Base-by-base conservation (phyloP, 306 rosid species). In the Malus asiatica region DNA sequence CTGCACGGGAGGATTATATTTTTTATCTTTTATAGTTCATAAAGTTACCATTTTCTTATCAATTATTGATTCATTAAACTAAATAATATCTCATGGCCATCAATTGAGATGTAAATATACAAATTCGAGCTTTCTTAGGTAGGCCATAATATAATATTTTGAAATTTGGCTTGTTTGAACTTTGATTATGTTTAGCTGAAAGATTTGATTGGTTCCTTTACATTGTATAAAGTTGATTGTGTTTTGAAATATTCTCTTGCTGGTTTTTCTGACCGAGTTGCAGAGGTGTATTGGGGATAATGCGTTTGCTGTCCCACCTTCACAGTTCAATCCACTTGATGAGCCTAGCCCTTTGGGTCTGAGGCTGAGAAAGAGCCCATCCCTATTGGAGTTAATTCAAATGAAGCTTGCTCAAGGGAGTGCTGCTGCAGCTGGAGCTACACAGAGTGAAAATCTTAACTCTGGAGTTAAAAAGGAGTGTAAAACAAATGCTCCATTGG, bases 311-410 rank as follows among this genome's bases (percentile, higher is more conserved):
- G 38, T 78, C 15, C 77, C 85, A 52, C 77, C 92, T 64, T 68
- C 93, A 11, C 86, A 85, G 59, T 83, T 80, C 82, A 86, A 87
- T 72, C 94, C 94, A 30, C 97, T 93, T 45, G 90, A 89, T 74
- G 97, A 93, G 88, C 97, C 97, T 64, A 89, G 97, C 76, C 97
- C 96, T 73, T 82, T 93, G 84, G 97, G 97, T 61, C 81, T 93
- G 88, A 88, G 86, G 82, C 84, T 93, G 81, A 87, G 88, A 81
- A 93, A 93, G 87, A 93, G 96, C 77, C 97, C 97, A 2, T 93
- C 97, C 1, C 82, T 93, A 70, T 82, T 93, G 79, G 94, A 93
- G 79, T 86, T 93, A 79, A 86, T 93, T 78, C 94, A 90, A 76
- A 89, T 89, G 97, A 93, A 90, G 84, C 97, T 93, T 70, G 84